Evolutionary conservation across 441 rosid species (phyloP).

Genomic region (Populus trichocarpa): DNA sequence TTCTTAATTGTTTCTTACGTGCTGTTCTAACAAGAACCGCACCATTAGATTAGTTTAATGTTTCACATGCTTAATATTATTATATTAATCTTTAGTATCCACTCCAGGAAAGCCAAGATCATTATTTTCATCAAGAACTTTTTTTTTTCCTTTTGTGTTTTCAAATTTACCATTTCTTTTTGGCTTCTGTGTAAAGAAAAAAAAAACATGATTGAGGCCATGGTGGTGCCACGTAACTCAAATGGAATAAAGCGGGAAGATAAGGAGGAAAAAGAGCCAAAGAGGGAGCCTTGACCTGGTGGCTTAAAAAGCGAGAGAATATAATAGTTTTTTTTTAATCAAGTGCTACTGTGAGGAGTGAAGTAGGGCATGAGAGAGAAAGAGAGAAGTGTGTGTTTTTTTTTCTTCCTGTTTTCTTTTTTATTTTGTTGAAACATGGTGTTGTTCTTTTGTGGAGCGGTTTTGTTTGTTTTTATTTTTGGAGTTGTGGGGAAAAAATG

Average conservation of each 20-base stretch:
- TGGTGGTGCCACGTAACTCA: constrained; percentile 49
- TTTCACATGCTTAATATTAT: no score
- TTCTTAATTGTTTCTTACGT: neutral
- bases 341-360: neutral
- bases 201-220: constrained; percentile 29
- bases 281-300: constrained; percentile 19
- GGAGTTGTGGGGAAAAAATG: neutral
- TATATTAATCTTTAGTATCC: neutral
- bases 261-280: constrained; percentile 19
- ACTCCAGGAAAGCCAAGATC: neutral
- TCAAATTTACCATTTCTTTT: constrained; percentile 4
- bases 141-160: neutral
- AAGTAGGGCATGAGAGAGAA: neutral
- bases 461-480: constrained; percentile 13
- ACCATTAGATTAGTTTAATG: neutral
- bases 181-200: constrained; percentile 8
- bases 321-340: neutral
- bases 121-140: neutral
- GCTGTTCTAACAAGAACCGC: neutral
- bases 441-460: constrained; percentile 23
- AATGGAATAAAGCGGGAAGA: constrained; percentile 52
- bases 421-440: constrained; percentile 11
- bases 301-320: constrained; percentile 19
- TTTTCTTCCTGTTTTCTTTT: constrained; percentile 5
- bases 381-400: neutral